Evolutionary conservation across 768 basidiomycete species (phyloP), one percentile per base, ranked within the genome.

Genomic region (Lactarius quietus): DNA sequence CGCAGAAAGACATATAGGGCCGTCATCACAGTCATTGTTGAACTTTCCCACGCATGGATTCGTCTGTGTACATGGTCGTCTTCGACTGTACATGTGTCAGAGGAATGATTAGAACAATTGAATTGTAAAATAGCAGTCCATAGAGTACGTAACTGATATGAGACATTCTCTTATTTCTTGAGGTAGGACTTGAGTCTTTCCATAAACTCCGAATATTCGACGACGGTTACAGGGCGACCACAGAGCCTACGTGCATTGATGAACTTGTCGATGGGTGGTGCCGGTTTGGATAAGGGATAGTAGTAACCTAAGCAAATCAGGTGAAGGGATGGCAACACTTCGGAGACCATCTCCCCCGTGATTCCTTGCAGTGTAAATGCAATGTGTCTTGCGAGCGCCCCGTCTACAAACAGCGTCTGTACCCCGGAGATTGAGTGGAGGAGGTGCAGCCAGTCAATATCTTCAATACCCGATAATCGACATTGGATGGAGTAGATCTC

Each of bases 81-180:
- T n/a, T 10, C 43, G n/a, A n/a, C n/a, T n/a, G n/a, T 45, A 23
- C 10, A n/a, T 45, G 10, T 2, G n/a, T 9, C 20, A 45, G 39
- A 39, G n/a, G 20, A n/a, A 45, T n/a, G 3, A 45, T 45, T 45
- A 45, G 9, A 45, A 10, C 9, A 6, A 10, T 12, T 45, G 43
- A n/a, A 5, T 10, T 9, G n/a, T 23, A 12, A 45, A 45, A 45
- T n/a, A n/a, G 8, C n/a, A n/a, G 9, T 6, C 9, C n/a, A n/a
- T n/a, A n/a, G 20, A 45, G 20, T 45, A n/a, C n/a, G 43, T n/a
- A 45, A 10, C n/a, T 23, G 43, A 10, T 12, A 45, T 45, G n/a
- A 14, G n/a, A 10, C 33, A 9, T 0, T 0, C 6, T n/a, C n/a
- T n/a, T 7, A 36, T n/a, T n/a, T n/a, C n/a, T 36, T 1, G 35